Evolutionary conservation across 139 green algal genomes (phyloP), one percentile per base, ranked within the genome.

Genomic region (Volvox africanus): DNA sequence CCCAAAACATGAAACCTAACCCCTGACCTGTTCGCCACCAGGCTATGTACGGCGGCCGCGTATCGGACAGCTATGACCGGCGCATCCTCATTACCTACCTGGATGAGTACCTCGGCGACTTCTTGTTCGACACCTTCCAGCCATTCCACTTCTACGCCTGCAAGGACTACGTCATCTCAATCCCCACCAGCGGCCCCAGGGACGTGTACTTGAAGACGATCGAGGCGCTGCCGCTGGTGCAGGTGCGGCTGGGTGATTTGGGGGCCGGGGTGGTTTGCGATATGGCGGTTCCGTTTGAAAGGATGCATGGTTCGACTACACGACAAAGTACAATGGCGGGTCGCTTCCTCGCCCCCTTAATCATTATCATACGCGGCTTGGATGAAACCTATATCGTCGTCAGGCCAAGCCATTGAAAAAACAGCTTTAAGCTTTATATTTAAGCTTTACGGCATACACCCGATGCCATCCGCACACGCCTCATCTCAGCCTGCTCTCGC

Each of bases 31-130:
- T 69, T 73, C 21, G 12, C 24, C 80, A 44, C 61, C 61, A 80
- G 68, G 93, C 93, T 36, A 95, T 95, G 93, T 95, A 95, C 94
- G 97, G 97, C 83, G 97, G 97, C 1, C 95, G 97, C 33, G 97
- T 99, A 36, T 97, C 94, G 14, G 97, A 99, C 93, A 92, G 73
- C 61, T 97, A 95, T 86, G 97, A 99, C 91, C 94, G 97, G 36
- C 95, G 97, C 82, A 95, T 99, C 75, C 92, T 99, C 19, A 96
- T 88, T 62, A 98, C 96, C 35, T 99, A 99, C 93, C 94, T 99
- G 82, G 94, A 98, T 67, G 96, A 99, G 94, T 99, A 98, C 95
- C 91, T 99, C 37, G 97, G 97, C 14, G 97, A 99, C 94, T 99
- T 99, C 88, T 89, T 98, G 83, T 99, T 99, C 89, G 97, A 98